Percentiles rank a stretch among this genome's conserved stretches.
Conservation (phyloP, 1,139 yeast genomes). For the Taiozyma sp. region DNA sequence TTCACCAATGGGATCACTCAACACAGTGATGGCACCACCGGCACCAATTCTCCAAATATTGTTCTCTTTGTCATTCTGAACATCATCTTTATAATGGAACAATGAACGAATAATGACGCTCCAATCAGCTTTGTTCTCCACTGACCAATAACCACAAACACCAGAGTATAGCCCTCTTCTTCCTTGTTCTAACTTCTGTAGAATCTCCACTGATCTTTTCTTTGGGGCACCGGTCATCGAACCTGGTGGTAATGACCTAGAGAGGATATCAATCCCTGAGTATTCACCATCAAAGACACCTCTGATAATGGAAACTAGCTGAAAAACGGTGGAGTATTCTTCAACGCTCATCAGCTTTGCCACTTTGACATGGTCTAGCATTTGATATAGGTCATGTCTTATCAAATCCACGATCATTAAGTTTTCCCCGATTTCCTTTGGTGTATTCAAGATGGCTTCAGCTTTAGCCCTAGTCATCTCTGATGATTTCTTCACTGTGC, state of each 20-base stretch:
- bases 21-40: constrained; percentile 95
- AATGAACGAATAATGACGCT: constrained; percentile 88
- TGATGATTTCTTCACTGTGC: constrained; percentile 72
- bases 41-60: constrained; percentile 85
- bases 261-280: constrained; percentile 73
- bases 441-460: constrained; percentile 60
- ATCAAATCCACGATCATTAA: constrained; percentile 95
- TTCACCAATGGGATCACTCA: constrained; percentile 76
- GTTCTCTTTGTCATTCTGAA: constrained; percentile 29
- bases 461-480: constrained; percentile 54
- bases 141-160: constrained; percentile 92
- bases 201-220: constrained; percentile 79
- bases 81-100: constrained; percentile 55
- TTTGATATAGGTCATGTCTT: constrained; percentile 79
- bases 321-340: constrained; percentile 87
- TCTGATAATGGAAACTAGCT: constrained; percentile 81
- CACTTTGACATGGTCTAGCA: constrained; percentile 64
- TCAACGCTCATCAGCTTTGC: constrained; percentile 85
- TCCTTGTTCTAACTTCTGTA: constrained; percentile 45
- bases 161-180: constrained; percentile 90
- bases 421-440: constrained; percentile 94
- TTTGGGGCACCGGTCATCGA: constrained; percentile 99
- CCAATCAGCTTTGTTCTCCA: constrained; percentile 90
- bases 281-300: constrained; percentile 40
- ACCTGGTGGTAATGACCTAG: constrained; percentile 89